phyloP scores from a whole-genome alignment of 2,329 filamentous ascomycete genomes.

The Alternaria ventricosa region DNA sequence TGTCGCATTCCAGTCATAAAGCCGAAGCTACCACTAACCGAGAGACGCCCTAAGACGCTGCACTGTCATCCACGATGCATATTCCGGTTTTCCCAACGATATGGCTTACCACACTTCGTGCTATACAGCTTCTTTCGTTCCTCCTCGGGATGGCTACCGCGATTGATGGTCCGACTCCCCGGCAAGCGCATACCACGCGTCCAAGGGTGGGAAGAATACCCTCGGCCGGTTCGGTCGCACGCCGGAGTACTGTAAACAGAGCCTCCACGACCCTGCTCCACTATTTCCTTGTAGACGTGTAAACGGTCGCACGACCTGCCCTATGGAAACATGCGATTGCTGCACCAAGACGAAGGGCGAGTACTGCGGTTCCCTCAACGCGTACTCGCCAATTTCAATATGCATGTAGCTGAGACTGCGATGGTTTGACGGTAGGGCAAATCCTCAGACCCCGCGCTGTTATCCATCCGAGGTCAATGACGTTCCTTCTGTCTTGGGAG shows the following conservation, averaged over 20 bases:
- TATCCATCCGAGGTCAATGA: conserved; percentile 18
- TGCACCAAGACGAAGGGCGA: not conserved
- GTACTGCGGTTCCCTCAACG: not conserved
- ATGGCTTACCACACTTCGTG: not conserved
- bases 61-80: conserved; percentile 8
- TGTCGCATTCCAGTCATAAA: conserved; percentile 8
- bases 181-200: not conserved
- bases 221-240: not conserved
- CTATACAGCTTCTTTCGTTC: not conserved
- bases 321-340: not conserved
- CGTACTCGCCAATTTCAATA: conserved; percentile 1
- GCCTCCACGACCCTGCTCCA: not conserved
- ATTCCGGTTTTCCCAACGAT: conserved; percentile 10
- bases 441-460: not conserved
- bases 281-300: not conserved
- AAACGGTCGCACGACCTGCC: not conserved
- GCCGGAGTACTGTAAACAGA: not conserved
- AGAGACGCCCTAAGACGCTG: conserved; percentile 5
- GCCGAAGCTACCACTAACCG: conserved; percentile 11
- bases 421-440: conserved; percentile 10
- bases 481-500: conserved; percentile 20
- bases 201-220: not conserved
- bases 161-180: not conserved
- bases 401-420: conserved; percentile 12
- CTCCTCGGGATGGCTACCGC: not conserved